A percentile compares a stretch with the other conserved stretches of the same genome.
These are phyloP conservation scores for Alternaria solani DNA, from an alignment of 2,329 filamentous ascomycete species.

Conservation along the genomic window DNA sequence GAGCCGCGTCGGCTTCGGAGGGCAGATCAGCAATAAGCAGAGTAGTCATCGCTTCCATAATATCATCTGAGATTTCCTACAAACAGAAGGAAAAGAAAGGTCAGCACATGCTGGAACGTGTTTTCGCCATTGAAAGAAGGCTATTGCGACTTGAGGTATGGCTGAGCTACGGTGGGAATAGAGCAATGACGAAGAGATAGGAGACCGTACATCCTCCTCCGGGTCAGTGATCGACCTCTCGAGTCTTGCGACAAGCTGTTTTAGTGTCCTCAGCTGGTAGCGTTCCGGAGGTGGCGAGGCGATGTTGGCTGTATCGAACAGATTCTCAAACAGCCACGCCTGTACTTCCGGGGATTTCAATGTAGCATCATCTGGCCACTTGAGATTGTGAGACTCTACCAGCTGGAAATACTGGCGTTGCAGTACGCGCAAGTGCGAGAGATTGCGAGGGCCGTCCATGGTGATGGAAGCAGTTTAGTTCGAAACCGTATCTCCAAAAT, in stretches of 20 bases:
- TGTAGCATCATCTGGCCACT: slow-evolving; percentile 67
- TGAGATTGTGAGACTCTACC: slow-evolving; percentile 66
- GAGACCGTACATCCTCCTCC: slow-evolving; percentile 80
- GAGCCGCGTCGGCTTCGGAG: slow-evolving; percentile 71
- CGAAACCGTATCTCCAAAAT: not conserved
- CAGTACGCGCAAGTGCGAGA: slow-evolving; percentile 54
- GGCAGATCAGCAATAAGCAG: slow-evolving; percentile 71
- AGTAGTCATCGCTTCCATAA: slow-evolving; percentile 73
- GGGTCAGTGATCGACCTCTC: slow-evolving; percentile 80
- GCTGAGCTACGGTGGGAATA: slow-evolving; percentile 1
- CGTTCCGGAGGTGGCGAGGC: slow-evolving; percentile 69
- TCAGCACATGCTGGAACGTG: slow-evolving; percentile 29
- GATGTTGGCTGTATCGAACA: slow-evolving; percentile 69
- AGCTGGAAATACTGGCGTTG: slow-evolving; percentile 83
- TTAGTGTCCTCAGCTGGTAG: slow-evolving; percentile 77
- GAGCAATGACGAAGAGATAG: slow-evolving; percentile 34
- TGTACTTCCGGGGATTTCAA: slow-evolving; percentile 71
- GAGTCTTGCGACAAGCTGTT: slow-evolving; percentile 73
- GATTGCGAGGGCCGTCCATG: slow-evolving; percentile 22
- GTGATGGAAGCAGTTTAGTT: not conserved
- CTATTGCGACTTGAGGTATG: not conserved
- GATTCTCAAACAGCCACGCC: slow-evolving; percentile 67
- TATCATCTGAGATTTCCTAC: slow-evolving; percentile 83
- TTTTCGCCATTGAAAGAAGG: slow-evolving; percentile 1
- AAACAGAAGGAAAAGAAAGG: slow-evolving; percentile 27